Conservation (phyloP, 148 eudicot species). For the Cornus kousa region DNA sequence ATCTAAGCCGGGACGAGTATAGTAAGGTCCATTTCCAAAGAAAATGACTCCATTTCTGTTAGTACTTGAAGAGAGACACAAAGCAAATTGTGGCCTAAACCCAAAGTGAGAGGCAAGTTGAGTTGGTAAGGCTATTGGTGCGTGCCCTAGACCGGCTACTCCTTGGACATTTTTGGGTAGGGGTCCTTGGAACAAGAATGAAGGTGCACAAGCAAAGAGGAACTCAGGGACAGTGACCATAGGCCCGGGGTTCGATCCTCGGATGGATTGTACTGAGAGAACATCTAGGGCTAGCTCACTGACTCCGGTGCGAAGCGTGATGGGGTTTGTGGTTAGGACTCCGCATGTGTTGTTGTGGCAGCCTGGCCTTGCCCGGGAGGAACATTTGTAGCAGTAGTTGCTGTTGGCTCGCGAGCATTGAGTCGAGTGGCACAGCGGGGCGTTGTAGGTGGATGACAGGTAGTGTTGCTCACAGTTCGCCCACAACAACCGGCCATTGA, state of each 20-base stretch:
- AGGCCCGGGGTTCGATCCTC: conserved; percentile 33
- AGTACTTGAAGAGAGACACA: conserved; percentile 44
- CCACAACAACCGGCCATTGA: conserved; percentile 49
- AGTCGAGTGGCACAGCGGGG: conserved; percentile 53
- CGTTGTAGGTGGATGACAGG: conserved; percentile 39
- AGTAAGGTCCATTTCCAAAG: conserved; percentile 53
- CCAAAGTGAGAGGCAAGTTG: conserved; percentile 42
- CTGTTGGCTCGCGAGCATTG: conserved; percentile 43
- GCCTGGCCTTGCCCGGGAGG: conserved; percentile 29
- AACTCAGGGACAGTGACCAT: conserved; percentile 27
- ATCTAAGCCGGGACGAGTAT: conserved; percentile 28
- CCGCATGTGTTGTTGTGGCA: conserved; percentile 71
- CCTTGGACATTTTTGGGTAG: conserved; percentile 58
- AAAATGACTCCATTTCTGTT: conserved; percentile 38
- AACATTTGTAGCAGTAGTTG: conserved; percentile 44
- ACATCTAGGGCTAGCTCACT: conserved; percentile 59
- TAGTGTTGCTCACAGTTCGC: conserved; percentile 51
- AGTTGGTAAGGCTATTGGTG: conserved; percentile 40
- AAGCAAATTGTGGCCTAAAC: conserved; percentile 32
- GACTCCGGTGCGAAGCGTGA: conserved; percentile 30
- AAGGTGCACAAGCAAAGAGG: conserved; percentile 54
- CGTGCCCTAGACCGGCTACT: conserved; percentile 51
- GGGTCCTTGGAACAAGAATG: conserved; percentile 33
- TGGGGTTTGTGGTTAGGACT: conserved; percentile 35
- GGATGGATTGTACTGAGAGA: conserved; percentile 31